These are phyloP conservation scores for Tetracladium marchalianum DNA, from an alignment of 495 filamentous ascomycete genomes.

Conservation along the genomic window DNA sequence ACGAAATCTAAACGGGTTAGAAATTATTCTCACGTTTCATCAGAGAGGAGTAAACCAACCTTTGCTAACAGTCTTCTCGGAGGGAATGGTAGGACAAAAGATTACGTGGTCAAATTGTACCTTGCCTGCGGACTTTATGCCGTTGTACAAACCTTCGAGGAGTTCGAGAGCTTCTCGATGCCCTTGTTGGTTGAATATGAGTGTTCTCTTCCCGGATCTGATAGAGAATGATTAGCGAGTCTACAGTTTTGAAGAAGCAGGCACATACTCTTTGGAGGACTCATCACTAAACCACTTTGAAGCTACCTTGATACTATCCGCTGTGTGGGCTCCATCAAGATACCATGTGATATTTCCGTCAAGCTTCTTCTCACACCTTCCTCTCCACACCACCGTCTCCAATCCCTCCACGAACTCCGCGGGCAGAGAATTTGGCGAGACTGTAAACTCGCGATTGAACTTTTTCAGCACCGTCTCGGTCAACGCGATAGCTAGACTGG, in stretches of 20 bases:
- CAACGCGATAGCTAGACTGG: conserved; percentile 69
- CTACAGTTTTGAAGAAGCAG: neutral
- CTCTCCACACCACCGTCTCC: conserved; percentile 63
- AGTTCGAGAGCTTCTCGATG: conserved; percentile 67
- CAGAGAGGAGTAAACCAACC: conserved; percentile 15
- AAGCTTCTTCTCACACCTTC: conserved; percentile 69
- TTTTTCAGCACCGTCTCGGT: conserved; percentile 49
- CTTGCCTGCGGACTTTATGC: conserved; percentile 33
- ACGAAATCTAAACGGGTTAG: conserved; percentile 37
- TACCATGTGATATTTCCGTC: conserved; percentile 67
- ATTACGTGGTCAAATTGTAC: conserved; percentile 67
- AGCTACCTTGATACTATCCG: conserved; percentile 73
- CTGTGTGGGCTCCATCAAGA: conserved; percentile 86
- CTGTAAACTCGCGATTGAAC: conserved; percentile 27
- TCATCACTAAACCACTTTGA: conserved; percentile 62
- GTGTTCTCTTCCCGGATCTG: conserved; percentile 39
- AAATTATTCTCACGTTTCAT: neutral
- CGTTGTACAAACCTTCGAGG: conserved; percentile 49
- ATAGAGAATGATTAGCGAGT: neutral
- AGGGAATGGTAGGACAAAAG: conserved; percentile 86
- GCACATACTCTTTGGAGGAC: conserved; percentile 30
- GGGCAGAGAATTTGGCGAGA: conserved; percentile 35
- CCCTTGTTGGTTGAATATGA: conserved; percentile 96
- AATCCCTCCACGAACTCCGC: conserved; percentile 64
- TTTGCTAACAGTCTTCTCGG: conserved; percentile 49